Conservation (phyloP, 2,329 filamentous ascomycete species). For the Cercospora zeina region DNA sequence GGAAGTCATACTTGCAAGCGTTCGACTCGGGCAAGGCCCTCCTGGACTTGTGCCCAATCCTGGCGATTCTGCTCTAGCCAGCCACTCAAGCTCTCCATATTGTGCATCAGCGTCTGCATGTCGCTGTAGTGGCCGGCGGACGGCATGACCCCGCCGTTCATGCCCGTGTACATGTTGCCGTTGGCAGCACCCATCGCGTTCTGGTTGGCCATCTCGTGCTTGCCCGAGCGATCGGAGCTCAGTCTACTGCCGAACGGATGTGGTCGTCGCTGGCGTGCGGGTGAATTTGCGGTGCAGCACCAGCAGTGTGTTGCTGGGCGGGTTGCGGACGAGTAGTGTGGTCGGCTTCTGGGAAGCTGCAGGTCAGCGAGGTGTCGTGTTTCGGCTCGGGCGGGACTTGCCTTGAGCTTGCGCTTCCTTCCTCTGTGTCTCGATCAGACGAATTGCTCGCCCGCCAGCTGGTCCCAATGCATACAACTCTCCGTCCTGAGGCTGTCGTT, state of each 20-base stretch:
- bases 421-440: slow-evolving; percentile 6
- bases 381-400: background rate
- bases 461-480: background rate
- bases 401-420: background rate
- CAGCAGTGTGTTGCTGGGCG: background rate
- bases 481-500: background rate
- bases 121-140: slow-evolving; percentile 43
- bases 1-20: slow-evolving; percentile 28
- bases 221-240: background rate
- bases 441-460: slow-evolving; percentile 6
- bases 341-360: background rate
- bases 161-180: slow-evolving; percentile 33
- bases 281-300: background rate
- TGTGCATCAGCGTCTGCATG: slow-evolving; percentile 43
- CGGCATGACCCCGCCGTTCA: slow-evolving; percentile 38
- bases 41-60: slow-evolving; percentile 39
- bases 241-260: background rate
- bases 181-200: slow-evolving; percentile 34
- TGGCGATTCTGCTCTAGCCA: slow-evolving; percentile 42
- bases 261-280: background rate
- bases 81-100: slow-evolving; percentile 40
- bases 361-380: slow-evolving; percentile 3
- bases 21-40: slow-evolving; percentile 38
- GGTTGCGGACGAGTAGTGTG: background rate
- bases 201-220: slow-evolving; percentile 33